phyloP scores from a whole-genome alignment of 2,329 filamentous ascomycete genomes.

The Knufia petricola region DNA sequence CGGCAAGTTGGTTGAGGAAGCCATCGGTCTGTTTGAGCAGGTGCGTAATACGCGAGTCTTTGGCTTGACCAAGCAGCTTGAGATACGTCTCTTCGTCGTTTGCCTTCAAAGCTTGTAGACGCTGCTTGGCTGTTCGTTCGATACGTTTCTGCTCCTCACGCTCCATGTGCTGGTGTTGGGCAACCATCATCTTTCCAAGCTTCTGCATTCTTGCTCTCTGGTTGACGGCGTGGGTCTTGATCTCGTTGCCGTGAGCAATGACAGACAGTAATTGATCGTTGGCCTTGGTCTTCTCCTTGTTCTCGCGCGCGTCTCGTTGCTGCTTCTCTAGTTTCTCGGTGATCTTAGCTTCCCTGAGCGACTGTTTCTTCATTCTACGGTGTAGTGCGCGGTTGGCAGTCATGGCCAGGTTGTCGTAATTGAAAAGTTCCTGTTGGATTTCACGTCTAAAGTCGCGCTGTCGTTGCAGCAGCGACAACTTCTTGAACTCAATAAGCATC shows the following conservation, averaged over 20 bases:
- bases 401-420: constrained; percentile 94
- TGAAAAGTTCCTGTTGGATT: constrained; percentile 83
- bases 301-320: constrained; percentile 89
- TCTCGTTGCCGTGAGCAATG: constrained; percentile 68
- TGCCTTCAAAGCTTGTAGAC: constrained; percentile 95
- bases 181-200: constrained; percentile 77
- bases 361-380: constrained; percentile 94
- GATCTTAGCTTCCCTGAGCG: constrained; percentile 84
- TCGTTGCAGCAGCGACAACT: constrained; percentile 75
- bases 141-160: constrained; percentile 99
- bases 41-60: constrained; percentile 98
- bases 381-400: constrained; percentile 87
- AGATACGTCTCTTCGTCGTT: constrained; percentile 99
- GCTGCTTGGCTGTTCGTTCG: constrained; percentile 95
- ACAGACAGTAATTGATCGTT: constrained; percentile 84
- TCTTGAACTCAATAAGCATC: constrained; percentile 91
- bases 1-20: constrained; percentile 89
- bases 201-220: constrained; percentile 72
- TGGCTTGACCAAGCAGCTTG: constrained; percentile 94
- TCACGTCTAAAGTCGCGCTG: constrained; percentile 78
- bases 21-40: constrained; percentile 93
- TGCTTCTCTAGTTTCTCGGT: constrained; percentile 99
- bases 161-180: constrained; percentile 90
- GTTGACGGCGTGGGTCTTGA: constrained; percentile 55
- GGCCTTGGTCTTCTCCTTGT: constrained; percentile 96